These are phyloP conservation scores for Coemansia sp. DNA, from an alignment of 371 early-diverging fungal genomes.

Conservation along the genomic window DNA sequence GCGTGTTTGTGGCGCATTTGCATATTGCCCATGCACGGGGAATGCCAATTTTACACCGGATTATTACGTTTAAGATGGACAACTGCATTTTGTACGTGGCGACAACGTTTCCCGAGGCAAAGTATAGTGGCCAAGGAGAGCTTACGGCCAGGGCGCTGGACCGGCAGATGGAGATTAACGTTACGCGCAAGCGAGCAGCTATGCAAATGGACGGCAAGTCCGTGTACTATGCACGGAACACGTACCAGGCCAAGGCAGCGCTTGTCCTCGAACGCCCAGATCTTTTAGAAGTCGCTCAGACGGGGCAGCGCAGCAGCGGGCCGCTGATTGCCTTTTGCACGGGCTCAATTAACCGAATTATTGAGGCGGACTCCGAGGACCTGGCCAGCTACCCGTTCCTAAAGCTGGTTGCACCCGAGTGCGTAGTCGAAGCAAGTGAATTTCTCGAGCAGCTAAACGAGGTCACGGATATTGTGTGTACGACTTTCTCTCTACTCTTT, in stretches of 20 bases:
- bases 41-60: conserved; percentile 23
- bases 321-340: conserved; percentile 32
- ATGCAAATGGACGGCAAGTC: conserved; percentile 10
- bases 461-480: conserved; percentile 26
- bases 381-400: conserved; percentile 33
- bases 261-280: conserved; percentile 35
- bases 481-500: conserved; percentile 29
- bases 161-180: conserved; percentile 31
- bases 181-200: conserved; percentile 16
- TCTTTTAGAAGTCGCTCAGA: not conserved
- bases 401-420: conserved; percentile 41
- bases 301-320: conserved; percentile 16
- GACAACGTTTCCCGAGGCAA: conserved; percentile 26
- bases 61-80: conserved; percentile 33
- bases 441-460: conserved; percentile 25
- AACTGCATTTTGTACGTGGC: conserved; percentile 28
- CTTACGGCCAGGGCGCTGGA: conserved; percentile 40
- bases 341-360: conserved; percentile 18
- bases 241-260: conserved; percentile 26
- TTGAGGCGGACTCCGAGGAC: conserved; percentile 37
- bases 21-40: conserved; percentile 17
- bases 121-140: conserved; percentile 23
- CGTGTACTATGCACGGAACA: conserved; percentile 20
- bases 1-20: conserved; percentile 33
- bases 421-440: conserved; percentile 17